These are phyloP conservation scores for Quercus dentata DNA, from an alignment of 306 rosid genomes.

Conservation along the genomic window DNA sequence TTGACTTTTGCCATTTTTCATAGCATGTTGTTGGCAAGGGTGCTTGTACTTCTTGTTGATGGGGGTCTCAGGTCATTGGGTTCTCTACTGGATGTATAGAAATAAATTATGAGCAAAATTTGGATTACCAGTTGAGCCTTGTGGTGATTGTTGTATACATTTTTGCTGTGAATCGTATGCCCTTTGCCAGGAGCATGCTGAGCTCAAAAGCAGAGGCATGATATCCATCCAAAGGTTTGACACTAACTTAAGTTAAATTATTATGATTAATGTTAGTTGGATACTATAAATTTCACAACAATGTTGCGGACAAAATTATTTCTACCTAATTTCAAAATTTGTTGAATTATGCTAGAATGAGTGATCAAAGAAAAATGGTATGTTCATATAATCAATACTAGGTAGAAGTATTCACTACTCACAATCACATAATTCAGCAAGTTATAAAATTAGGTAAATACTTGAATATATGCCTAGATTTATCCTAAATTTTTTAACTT, in stretches of 20 bases:
- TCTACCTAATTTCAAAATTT: too few species aligned
- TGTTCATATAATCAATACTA: too few species aligned
- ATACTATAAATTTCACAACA: too few species aligned
- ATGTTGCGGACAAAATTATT: too few species aligned
- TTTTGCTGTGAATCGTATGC: constrained; percentile 29
- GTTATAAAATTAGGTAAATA: too few species aligned
- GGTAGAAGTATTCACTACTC: too few species aligned
- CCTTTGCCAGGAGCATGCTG: constrained; percentile 42
- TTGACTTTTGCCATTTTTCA: not conserved
- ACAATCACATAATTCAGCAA: too few species aligned
- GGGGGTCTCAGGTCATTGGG: constrained; percentile 19
- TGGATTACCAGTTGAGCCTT: constrained; percentile 40
- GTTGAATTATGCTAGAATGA: too few species aligned
- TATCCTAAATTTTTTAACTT: too few species aligned
- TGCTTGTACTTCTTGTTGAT: constrained; percentile 33
- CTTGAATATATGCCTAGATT: too few species aligned
- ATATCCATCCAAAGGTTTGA: constrained; percentile 33
- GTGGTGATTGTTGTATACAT: constrained; percentile 41
- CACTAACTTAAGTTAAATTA: not conserved
- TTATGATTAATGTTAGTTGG: too few species aligned
- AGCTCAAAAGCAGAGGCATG: constrained; percentile 38
- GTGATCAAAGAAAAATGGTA: too few species aligned
- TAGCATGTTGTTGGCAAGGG: constrained; percentile 40
- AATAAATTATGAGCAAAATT: constrained; percentile 30
- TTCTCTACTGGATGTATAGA: constrained; percentile 31